Conservation (phyloP, 1,284 basidiomycete genomes). For the Sporisorium sorghi region DNA sequence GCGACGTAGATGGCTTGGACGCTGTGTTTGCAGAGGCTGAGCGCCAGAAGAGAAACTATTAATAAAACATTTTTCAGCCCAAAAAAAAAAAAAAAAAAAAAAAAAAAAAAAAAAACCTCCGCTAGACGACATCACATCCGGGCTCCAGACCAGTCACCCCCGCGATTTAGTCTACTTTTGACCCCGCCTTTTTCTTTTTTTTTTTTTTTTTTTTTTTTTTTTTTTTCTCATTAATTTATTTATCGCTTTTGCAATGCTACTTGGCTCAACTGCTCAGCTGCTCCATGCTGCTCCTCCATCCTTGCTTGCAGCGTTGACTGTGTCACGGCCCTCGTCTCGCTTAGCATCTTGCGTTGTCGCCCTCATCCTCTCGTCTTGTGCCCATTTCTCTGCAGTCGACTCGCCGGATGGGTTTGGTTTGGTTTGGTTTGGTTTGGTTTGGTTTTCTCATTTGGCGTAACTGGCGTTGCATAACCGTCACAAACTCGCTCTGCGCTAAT, state of each 20-base stretch:
- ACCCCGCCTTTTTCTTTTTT: constrained; percentile 16
- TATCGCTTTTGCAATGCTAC: too few relatives aligned
- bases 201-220: too few relatives aligned
- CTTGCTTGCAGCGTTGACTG: not conserved
- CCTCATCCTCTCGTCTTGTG: not conserved
- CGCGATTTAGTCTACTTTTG: constrained; percentile 20
- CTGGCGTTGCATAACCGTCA: not conserved
- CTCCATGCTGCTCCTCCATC: too few relatives aligned
- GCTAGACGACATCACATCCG: not conserved
- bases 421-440: too few relatives aligned
- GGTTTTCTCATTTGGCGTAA: not conserved
- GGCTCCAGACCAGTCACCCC: constrained; percentile 6
- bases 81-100: too few relatives aligned
- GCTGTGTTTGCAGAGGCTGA: too few relatives aligned
- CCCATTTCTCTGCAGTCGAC: not conserved
- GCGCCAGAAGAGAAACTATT: too few relatives aligned
- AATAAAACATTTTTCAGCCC: too few relatives aligned
- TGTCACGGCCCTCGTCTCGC: constrained; percentile 1
- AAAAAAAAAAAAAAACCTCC: constrained; percentile 6
- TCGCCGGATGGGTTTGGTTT: not conserved
- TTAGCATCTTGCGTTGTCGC: not conserved
- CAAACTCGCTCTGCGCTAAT: not conserved
- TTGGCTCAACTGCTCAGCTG: too few relatives aligned
- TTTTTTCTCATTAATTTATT: too few relatives aligned
- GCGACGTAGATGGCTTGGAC: too few relatives aligned